Base-by-base conservation (phyloP, 1,139 yeast genomes). In the Sugiyamaella sp. region DNA sequence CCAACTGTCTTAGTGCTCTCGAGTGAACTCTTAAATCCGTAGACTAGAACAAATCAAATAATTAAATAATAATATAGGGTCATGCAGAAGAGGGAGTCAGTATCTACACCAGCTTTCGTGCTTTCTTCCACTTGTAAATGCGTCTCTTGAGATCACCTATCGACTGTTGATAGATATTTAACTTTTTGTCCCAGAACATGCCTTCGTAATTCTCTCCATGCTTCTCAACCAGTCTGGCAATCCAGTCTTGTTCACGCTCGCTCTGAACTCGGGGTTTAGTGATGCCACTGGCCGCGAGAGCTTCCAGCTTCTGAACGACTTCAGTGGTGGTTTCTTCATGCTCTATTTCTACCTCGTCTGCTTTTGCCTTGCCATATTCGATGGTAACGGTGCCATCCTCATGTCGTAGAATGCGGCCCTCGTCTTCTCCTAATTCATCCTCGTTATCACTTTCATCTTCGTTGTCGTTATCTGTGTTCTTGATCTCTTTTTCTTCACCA, bases 171-270 rank as follows among this genome's bases (percentile, higher is more conserved):
- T 80, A 81, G 2, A 86, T 79, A 68, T 93, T 93, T 59, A 91
- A 76, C 69, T 86, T 87, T 73, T 80, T 82, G 69, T 93, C 99
- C 87, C 96, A 86, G 68, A 84, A 86, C 98, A 95, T 93, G 64
- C 84, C 87, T 50, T 81, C 85, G 68, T 84, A 90, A 69, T 93
- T 86, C 59, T 90, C 95, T 17, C 97, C 97, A 67, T 93, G 83
- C 70, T 89, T 89, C 27, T 80, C 81, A 56, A 84, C 79, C 49
- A 93, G 75, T 21, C 72, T 71, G 51, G 71, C 72, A 44, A 89
- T 71, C 96, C 97, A 89, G 38, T 80, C 86, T 47, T 71, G 73
- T 71, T 93, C 98, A 63, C 96, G 76, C 44, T 80, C 85, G 53
- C 90, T 82, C 62, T 82, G 86, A 43, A 70, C 74, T 65, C 89